phyloP scores from a whole-genome alignment of 306 rosid genomes.

The Hylodesmum podocarpum region DNA sequence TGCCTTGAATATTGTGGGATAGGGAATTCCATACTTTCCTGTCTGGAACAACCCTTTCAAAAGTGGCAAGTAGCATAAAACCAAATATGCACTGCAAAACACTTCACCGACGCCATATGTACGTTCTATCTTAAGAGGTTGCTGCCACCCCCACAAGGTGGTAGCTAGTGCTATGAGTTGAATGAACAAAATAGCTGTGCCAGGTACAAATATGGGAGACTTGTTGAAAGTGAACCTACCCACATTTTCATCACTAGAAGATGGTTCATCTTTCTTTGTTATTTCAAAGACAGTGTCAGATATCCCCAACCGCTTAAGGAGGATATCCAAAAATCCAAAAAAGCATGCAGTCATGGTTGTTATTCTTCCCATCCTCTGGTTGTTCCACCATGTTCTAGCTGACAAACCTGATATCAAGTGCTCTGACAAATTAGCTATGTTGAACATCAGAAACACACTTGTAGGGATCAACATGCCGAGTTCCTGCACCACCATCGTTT shows the following conservation, averaged over 20 bases:
- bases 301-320: conserved; percentile 38
- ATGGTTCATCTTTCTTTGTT: conserved; percentile 47
- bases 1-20: conserved; percentile 48
- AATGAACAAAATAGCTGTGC: conserved; percentile 54
- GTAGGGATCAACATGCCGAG: conserved; percentile 34
- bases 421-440: conserved; percentile 30
- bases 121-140: not conserved
- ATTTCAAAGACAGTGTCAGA: conserved; percentile 56
- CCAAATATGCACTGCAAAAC: conserved; percentile 44
- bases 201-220: conserved; percentile 55
- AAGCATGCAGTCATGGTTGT: conserved; percentile 46
- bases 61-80: conserved; percentile 54
- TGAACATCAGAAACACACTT: conserved; percentile 27
- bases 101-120: conserved; percentile 53
- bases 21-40: conserved; percentile 68
- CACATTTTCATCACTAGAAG: conserved; percentile 15
- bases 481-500: conserved; percentile 21
- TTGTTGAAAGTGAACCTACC: conserved; percentile 52
- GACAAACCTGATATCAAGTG: conserved; percentile 45
- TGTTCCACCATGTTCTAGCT: conserved; percentile 76
- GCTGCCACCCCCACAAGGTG: conserved; percentile 12
- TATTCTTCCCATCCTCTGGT: conserved; percentile 55
- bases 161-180: conserved; percentile 44
- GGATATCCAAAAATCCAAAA: conserved; percentile 39
- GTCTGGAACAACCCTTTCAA: conserved; percentile 54